These are phyloP conservation scores for Hypsizygus marmoreus DNA, from an alignment of 768 basidiomycete genomes.

Conservation along the genomic window DNA sequence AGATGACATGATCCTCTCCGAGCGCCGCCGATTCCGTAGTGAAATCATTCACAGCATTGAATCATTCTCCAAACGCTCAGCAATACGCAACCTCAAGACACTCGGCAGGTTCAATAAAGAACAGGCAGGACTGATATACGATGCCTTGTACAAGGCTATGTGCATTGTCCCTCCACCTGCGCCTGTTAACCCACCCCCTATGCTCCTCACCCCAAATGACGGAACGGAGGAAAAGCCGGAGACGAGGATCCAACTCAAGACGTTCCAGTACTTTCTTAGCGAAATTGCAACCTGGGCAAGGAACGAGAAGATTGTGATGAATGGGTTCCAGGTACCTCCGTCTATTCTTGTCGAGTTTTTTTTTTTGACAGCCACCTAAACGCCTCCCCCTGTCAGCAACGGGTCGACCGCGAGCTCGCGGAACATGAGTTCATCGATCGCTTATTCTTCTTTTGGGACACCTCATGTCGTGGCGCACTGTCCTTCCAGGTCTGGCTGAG, in stretches of 20 bases:
- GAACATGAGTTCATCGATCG: conserved; percentile 96
- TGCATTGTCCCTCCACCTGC: conserved; percentile 74
- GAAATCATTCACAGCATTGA: conserved; percentile 95
- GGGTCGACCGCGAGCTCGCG: conserved; percentile 85
- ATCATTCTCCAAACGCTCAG: conserved; percentile 89
- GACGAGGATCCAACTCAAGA: conserved; percentile 81
- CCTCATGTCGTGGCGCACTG: conserved; percentile 73
- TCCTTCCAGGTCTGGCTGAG: conserved; percentile 96
- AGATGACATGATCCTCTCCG: conserved; percentile 87
- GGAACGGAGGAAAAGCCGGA: conserved; percentile 78
- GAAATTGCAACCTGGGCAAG: conserved; percentile 96
- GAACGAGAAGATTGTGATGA: conserved; percentile 88
- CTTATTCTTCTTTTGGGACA: conserved; percentile 95
- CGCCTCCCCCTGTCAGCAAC: conserved; percentile 53
- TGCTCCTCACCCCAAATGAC: conserved; percentile 59
- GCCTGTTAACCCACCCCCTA: conserved; percentile 45
- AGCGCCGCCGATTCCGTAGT: conserved; percentile 81
- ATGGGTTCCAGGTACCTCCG: conserved; percentile 78
- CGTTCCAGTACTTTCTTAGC: conserved; percentile 88
- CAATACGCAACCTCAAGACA: conserved; percentile 82
- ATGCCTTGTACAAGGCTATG: conserved; percentile 85
- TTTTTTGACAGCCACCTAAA: conserved; percentile 1
- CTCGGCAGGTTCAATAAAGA: conserved; percentile 85
- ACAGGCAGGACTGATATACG: conserved; percentile 87
- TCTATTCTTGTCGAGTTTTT: background rate